Base-by-base conservation (phyloP, 495 filamentous ascomycete genomes). In the Trypethelium eluteriae region DNA sequence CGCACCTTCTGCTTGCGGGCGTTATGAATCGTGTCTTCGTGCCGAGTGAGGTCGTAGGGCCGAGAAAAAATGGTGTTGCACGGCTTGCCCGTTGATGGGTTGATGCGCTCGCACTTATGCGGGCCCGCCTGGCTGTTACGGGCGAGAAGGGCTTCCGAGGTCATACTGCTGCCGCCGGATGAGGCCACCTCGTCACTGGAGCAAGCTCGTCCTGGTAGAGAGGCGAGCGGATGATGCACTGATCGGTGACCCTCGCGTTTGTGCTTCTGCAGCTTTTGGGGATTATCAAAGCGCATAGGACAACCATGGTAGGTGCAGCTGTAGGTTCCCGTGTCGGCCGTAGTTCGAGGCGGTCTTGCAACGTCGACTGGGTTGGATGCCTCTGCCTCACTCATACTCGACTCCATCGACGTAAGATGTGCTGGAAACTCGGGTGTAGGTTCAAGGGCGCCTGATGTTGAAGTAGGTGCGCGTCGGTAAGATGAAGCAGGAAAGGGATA, bases 11-110 rank as follows among this genome's bases (percentile, higher is more conserved):
- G 86, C 84, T 96, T 96, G 71, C 87, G 84, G 3, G 88, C 89
- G 70, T 96, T 96, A 81, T 98, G 94, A 70, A 98, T 97, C 11
- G 94, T 98, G 71, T 96, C 93, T 76, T 98, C 94, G 75, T 98
- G 94, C 10, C 94, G 84, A 10, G 94, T 98, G 39, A 98, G 84
- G 78, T 98, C 94, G 83, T 98, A 98, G 39, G 93, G 93, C n/a
- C 94, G 84, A 2, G 93, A 96, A 80, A 98, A 98, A 66, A 94
- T 81, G 7, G 90, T 93, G 75, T 94, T 96, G 84, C 94, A 98
- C 2, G 93, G 91, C 79, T 97, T 97, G 64, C 90, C 90, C 3
- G 94, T 98, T 69, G 90, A 92, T 1, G 95, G 94, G 78, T 98
- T 98, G 77, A 90, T 91, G 63, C 92, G 88, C 73, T 90, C 88